Percentiles rank a stretch among this genome's conserved stretches.
Evolutionary conservation across 768 basidiomycete species (phyloP).

Genomic region (Arthromyces matolae): DNA sequence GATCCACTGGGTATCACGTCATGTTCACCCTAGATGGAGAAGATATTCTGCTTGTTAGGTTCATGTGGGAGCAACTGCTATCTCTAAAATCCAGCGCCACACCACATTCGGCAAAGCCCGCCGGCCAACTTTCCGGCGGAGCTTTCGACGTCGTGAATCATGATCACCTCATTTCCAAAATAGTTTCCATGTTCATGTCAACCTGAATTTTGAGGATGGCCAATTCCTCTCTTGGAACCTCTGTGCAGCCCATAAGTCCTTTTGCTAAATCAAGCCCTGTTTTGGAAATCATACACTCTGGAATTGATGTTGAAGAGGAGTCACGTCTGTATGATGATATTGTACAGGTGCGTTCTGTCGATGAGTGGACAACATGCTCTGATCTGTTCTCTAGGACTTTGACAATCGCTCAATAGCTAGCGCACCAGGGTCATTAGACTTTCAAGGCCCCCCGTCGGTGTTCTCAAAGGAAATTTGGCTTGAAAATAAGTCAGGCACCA

Average conservation of each 20-base stretch:
- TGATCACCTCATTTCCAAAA: background rate
- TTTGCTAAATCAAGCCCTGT: conserved; percentile 44
- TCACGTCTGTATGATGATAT: conserved; percentile 64
- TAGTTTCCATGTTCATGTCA: background rate
- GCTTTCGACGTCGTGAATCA: too few relatives aligned
- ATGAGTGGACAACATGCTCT: background rate
- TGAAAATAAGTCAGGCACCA: conserved; percentile 54
- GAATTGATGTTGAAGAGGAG: conserved; percentile 69
- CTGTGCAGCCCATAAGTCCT: conserved; percentile 29
- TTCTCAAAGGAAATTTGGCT: conserved; percentile 72
- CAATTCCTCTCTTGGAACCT: conserved; percentile 4
- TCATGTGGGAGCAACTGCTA: too few relatives aligned
- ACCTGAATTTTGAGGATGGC: conserved; percentile 1
- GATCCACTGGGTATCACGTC: too few relatives aligned
- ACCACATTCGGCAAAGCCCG: too few relatives aligned
- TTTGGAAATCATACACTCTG: conserved; percentile 51
- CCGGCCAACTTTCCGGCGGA: too few relatives aligned
- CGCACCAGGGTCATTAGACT: conserved; percentile 21
- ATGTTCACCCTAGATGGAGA: too few relatives aligned
- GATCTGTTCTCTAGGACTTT: conserved; percentile 1
- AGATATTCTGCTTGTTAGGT: too few relatives aligned
- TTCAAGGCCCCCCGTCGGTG: conserved; percentile 45
- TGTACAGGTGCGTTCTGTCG: conserved; percentile 27
- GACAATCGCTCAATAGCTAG: conserved; percentile 13
- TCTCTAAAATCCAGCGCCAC: too few relatives aligned